Evolutionary conservation across 495 filamentous ascomycete species (phyloP).

Genomic region (Podospora pseudopauciseta): DNA sequence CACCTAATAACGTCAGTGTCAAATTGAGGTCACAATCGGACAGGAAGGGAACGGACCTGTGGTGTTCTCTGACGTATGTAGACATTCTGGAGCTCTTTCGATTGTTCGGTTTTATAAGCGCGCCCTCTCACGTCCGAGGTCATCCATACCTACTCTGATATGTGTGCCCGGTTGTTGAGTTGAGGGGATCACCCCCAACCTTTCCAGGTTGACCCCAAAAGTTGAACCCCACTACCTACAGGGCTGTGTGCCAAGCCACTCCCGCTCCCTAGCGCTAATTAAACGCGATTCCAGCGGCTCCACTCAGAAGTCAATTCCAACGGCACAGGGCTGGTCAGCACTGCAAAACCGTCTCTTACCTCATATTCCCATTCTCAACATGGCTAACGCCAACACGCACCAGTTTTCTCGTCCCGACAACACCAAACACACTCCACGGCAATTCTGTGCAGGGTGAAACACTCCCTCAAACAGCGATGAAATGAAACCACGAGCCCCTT

Average conservation of each 20-base stretch:
- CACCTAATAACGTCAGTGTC: too few relatives aligned
- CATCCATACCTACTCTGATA: too few relatives aligned
- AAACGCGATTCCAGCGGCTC: neutral
- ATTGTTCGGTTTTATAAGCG: too few relatives aligned
- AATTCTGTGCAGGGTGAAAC: too few relatives aligned
- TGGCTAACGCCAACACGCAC: neutral
- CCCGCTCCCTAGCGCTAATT: neutral
- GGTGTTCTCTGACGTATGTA: too few relatives aligned
- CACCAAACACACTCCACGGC: neutral
- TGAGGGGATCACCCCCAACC: too few relatives aligned
- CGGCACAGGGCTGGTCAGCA: neutral
- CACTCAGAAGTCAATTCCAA: neutral
- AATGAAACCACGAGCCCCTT: constrained; percentile 13
- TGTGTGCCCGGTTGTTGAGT: too few relatives aligned
- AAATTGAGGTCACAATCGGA: too few relatives aligned
- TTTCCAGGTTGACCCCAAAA: too few relatives aligned
- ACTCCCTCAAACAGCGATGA: neutral
- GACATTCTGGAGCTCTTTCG: too few relatives aligned
- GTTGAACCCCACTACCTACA: neutral
- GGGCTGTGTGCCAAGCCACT: neutral
- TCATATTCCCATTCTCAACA: neutral
- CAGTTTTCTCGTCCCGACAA: neutral
- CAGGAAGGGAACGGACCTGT: too few relatives aligned
- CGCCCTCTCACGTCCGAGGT: too few relatives aligned
- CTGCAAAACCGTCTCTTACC: neutral